Base-by-base conservation (phyloP, 78 protist genomes). In the Dictyostelium citrinum region DNA sequence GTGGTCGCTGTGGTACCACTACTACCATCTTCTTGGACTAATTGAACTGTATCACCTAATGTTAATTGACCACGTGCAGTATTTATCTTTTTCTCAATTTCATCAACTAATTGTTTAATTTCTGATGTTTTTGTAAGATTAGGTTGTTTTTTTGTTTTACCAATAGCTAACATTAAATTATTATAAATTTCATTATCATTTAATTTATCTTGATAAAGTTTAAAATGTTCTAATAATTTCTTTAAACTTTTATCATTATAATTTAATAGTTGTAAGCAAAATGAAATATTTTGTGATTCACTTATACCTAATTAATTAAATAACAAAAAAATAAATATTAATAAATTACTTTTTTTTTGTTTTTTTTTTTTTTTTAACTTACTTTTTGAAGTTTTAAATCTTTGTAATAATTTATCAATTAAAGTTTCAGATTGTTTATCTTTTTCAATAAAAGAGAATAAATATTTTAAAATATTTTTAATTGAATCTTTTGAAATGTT, bases 401-500 rank as follows among this genome's bases (percentile, higher is more conserved):
- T 82, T 22, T 83, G 84, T 88, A 98, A 96, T 22, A 98, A 77
- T 92, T 95, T 95, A 33, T 97, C 99, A 17, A 96, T 82, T 35
- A 98, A 90, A 16, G 64, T 49, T 84, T 98, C 99, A 49, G 41
- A 14, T 37, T 96, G 97, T 46, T 41, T 80, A 46, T 93, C 95
- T 81, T 98, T 97, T 58, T 81, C 33, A 64, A 98, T 81, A 90
- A 98, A 97, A 22, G 86, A 22, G 60, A 98, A 85, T 29, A 98
- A 82, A 72, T 58, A 97, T 45, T 49, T 45, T 16, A 97, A 41
- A n/a, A 97, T 83, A 76, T 61, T 11, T 29, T 68, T 24, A 76
- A 96, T 95, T 22, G 55, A 49, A 9, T 68, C 91, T 24, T 7
- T 39, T 27, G 61, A n/a, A 12, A 83, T 24, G 8, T 82, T 67